Evolutionary conservation across 345 rosid genomes (phyloP).

Genomic region (Mangifera indica): DNA sequence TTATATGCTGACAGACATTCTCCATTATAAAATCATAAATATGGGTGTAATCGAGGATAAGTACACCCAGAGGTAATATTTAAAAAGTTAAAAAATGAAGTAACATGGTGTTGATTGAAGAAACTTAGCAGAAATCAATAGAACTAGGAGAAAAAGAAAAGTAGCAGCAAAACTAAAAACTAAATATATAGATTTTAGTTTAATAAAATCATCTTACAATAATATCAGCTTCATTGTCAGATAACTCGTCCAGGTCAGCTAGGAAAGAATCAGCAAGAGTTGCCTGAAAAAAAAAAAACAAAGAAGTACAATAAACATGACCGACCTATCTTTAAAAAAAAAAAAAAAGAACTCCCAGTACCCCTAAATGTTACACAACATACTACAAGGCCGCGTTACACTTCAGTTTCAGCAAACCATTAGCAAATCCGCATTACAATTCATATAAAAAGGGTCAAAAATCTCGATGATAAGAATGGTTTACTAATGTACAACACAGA

Average conservation of each 20-base stretch:
- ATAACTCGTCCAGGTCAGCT: conserved; percentile 90
- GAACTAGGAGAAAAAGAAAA: not conserved
- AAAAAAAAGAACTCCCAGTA: no score
- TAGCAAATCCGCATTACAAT: not conserved
- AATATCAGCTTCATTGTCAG: conserved; percentile 81
- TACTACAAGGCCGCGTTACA: no score
- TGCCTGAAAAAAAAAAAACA: conserved; percentile 47
- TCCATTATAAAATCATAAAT: no score
- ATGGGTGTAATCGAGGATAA: not conserved
- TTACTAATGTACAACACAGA: not conserved
- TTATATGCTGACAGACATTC: no score
- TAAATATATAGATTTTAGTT: not conserved
- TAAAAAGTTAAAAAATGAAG: no score
- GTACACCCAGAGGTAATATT: not conserved
- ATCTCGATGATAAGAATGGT: not conserved
- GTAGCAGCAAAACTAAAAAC: not conserved
- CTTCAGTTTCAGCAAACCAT: not conserved
- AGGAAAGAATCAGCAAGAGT: conserved; percentile 92
- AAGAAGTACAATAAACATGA: not conserved
- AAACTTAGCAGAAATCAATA: not conserved
- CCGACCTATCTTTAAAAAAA: not conserved
- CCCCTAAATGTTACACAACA: no score
- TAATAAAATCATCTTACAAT: conserved; percentile 36
- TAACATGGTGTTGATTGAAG: not conserved
- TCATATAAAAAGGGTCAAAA: not conserved